phyloP scores from a whole-genome alignment of 1,139 yeast species.

The Spathaspora sp. region DNA sequence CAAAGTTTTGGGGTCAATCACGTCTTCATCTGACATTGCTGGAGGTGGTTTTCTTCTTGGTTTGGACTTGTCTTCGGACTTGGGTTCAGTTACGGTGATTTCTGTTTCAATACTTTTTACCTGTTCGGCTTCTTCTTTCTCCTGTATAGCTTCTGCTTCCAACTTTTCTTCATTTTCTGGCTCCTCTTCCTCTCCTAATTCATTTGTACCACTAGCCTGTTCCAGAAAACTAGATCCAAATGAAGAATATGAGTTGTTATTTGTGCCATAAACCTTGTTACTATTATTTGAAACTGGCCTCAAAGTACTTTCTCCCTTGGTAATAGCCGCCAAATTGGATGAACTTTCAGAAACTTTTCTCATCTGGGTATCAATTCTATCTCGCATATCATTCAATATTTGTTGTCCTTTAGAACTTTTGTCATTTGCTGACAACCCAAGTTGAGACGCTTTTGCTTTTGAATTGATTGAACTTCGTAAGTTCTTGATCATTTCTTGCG shows the following conservation, averaged over 20 bases:
- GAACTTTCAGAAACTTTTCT: conserved; percentile 10
- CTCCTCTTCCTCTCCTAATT: conserved; percentile 3
- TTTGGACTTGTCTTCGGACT: conserved; percentile 7
- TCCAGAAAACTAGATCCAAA: conserved; percentile 15
- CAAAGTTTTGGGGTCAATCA: background rate
- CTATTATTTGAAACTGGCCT: conserved; percentile 14
- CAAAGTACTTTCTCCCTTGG: conserved; percentile 8
- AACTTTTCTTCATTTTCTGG: background rate
- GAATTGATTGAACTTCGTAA: conserved; percentile 26
- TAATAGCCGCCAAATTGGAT: conserved; percentile 5
- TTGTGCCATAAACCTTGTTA: conserved; percentile 2
- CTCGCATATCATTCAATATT: conserved; percentile 25
- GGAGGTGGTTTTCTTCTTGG: conserved; percentile 32
- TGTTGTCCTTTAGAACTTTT: conserved; percentile 13
- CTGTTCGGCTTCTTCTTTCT: background rate
- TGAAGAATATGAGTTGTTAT: conserved; percentile 15
- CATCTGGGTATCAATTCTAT: conserved; percentile 22
- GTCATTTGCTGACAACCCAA: conserved; percentile 4
- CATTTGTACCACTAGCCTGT: background rate
- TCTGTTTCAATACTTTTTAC: conserved; percentile 4
- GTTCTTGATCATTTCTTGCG: conserved; percentile 29
- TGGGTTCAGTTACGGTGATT: conserved; percentile 1
- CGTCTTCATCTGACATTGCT: conserved; percentile 2
- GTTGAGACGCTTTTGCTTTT: conserved; percentile 15
- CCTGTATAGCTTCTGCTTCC: background rate